These are phyloP conservation scores for Aspergillus sp. DNA, from an alignment of 2,329 filamentous ascomycete genomes.

Conservation along the genomic window DNA sequence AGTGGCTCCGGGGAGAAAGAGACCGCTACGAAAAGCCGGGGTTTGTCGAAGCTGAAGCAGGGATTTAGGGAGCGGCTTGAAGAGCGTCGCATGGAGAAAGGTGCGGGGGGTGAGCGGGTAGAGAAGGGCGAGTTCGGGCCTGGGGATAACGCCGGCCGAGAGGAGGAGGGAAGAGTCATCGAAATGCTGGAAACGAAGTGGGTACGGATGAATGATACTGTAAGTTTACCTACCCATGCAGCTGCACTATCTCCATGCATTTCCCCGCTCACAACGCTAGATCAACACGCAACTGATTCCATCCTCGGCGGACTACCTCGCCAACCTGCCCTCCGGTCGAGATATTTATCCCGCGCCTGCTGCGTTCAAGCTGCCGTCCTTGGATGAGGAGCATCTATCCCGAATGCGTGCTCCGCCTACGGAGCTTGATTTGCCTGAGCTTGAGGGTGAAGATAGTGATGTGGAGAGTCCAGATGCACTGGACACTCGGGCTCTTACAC, in stretches of 20 bases:
- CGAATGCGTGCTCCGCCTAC: conserved; percentile 63
- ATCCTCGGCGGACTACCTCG: conserved; percentile 69
- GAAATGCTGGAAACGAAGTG: conserved; percentile 88
- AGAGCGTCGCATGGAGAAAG: conserved; percentile 77
- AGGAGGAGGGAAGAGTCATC: conserved; percentile 83
- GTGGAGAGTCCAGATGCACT: conserved; percentile 31
- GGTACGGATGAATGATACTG: conserved; percentile 90
- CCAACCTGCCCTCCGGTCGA: conserved; percentile 82
- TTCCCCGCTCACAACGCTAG: conserved; percentile 47
- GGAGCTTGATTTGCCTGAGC: conserved; percentile 42
- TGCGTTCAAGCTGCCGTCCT: conserved; percentile 66
- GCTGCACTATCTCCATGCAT: neutral
- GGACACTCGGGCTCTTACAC: conserved; percentile 22
- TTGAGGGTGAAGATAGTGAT: conserved; percentile 18
- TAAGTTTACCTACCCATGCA: conserved; percentile 49
- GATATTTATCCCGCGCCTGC: conserved; percentile 75
- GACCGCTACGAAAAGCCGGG: conserved; percentile 29
- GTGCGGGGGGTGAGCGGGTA: conserved; percentile 42
- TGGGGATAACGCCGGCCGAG: conserved; percentile 78
- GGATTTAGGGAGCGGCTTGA: conserved; percentile 78
- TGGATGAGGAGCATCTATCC: conserved; percentile 67
- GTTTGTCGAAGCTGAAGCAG: conserved; percentile 65
- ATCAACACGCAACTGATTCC: conserved; percentile 82
- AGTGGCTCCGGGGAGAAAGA: conserved; percentile 52
- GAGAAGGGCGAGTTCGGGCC: conserved; percentile 40